Evolutionary conservation across 257 asterid species (phyloP).

Genomic region (Primulina eburnea): DNA sequence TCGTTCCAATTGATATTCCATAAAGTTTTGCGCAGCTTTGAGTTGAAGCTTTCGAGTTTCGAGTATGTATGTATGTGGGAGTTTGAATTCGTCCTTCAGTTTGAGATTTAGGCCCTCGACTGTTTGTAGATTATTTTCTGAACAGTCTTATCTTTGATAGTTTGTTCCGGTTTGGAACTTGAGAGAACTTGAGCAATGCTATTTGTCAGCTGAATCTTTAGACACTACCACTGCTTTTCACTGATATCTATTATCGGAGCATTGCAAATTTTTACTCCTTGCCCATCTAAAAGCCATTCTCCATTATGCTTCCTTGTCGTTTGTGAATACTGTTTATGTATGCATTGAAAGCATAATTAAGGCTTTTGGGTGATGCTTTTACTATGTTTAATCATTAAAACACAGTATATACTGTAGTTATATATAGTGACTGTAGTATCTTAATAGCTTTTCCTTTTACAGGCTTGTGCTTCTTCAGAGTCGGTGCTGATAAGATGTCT

Average conservation of each 20-base stretch:
- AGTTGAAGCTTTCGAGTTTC: conserved; percentile 9
- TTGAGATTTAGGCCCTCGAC: conserved; percentile 16
- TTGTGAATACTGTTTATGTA: not conserved
- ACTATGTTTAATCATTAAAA: not conserved
- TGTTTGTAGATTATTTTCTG: conserved; percentile 8
- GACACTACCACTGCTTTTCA: not conserved
- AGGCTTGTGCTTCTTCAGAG: conserved; percentile 18
- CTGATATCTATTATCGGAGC: not conserved
- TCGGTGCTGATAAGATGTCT: conserved; percentile 10
- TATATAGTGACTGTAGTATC: conserved; percentile 9
- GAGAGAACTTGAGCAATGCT: not conserved
- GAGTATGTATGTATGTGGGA: not conserved
- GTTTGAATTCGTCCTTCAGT: not conserved
- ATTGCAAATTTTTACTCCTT: not conserved
- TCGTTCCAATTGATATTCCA: conserved; percentile 13
- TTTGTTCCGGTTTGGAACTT: conserved; percentile 4
- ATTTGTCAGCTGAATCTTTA: not conserved
- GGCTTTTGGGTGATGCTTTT: not conserved
- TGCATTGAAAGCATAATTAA: not conserved
- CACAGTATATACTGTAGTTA: not conserved
- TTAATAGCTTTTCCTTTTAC: conserved; percentile 13
- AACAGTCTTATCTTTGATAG: not conserved
- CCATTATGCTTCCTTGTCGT: not conserved
- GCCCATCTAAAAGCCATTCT: not conserved
- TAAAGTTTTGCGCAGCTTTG: conserved; percentile 22